Evolutionary conservation across 352 stramenopile genomes (phyloP), one percentile per base, ranked within the genome.

Genomic region (Peronospora destructor): DNA sequence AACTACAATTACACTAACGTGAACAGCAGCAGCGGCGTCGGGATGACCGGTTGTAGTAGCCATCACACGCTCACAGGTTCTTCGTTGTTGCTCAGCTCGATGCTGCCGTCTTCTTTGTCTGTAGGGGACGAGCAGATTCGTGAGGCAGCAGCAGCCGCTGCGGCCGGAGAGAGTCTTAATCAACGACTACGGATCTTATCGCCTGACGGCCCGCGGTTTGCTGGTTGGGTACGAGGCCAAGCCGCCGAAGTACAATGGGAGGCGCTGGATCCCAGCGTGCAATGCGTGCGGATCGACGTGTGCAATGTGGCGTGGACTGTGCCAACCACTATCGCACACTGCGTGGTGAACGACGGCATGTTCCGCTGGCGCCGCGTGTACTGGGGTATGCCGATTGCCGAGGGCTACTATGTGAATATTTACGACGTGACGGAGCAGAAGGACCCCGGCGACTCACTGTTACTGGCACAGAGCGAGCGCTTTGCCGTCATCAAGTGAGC

Each of bases 391-490:
- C 82, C 82, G 11, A 93, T 90, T 51, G 74, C 66, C 32, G 76
- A 86, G 44, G 77, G 76, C 51, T 93, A 93, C 68, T 93, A 87
- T 67, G 69, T 93, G 46, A 91, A 91, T 65, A 85, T 91, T 62
- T 93, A 91, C 68, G 80, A 86, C 61, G 76, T 79, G 40, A 84
- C 75, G 35, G 68, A 81, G 46, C 59, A 80, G 52, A 61, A 65
- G 43, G 64, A 72, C 38, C 56, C 64, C 28, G 59, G 53, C 21
- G 56, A 69, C 34, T 49, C 79, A 36, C 49, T 71, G 54, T 53
- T 89, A 53, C 63, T 89, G 30, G 75, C 74, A 9, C 64, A 71
- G 55, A 89, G 77, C 45, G 77, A 89, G 58, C 71, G 66, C 45
- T 89, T 89, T 50, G 73, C 74, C 14, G 75, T 89, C 33, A 74